These are phyloP conservation scores for Manihot esculenta DNA, from an alignment of 441 rosid genomes.

Conservation along the genomic window DNA sequence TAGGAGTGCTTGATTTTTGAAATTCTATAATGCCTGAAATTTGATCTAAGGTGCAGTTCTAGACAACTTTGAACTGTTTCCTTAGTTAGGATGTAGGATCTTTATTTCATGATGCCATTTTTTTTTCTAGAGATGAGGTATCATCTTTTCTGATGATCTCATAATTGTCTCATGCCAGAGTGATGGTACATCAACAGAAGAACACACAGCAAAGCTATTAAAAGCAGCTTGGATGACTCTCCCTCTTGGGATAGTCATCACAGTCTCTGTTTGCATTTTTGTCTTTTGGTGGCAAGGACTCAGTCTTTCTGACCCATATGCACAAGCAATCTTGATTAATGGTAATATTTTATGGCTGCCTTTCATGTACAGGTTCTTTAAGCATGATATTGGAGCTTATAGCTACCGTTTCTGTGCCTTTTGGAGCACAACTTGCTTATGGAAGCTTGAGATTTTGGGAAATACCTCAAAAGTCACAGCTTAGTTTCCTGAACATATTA, in stretches of 20 bases:
- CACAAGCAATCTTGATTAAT: constrained; percentile 75
- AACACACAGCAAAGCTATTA: constrained; percentile 46
- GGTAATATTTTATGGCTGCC: constrained; percentile 40
- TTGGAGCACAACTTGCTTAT: not conserved
- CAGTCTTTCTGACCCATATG: constrained; percentile 54
- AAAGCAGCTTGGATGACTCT: constrained; percentile 85
- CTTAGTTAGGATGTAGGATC: not conserved
- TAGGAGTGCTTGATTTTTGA: not conserved
- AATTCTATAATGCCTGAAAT: not conserved
- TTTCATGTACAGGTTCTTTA: not conserved
- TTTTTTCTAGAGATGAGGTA: constrained; percentile 6
- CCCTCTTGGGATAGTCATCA: constrained; percentile 68
- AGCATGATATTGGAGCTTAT: not conserved
- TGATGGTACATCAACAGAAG: constrained; percentile 42
- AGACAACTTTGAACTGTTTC: not conserved
- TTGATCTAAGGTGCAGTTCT: not conserved
- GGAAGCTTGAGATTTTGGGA: not conserved
- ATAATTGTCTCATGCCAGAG: constrained; percentile 37
- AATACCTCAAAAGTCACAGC: not conserved
- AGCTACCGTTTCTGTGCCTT: not conserved
- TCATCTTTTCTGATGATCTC: not conserved
- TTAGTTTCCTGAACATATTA: not conserved
- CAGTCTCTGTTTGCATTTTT: constrained; percentile 51
- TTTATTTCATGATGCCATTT: not conserved
- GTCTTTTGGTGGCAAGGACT: constrained; percentile 91